Evolutionary conservation across 257 asterid genomes (phyloP), one percentile per base, ranked within the genome.

Genomic region (Handroanthus guayacan): DNA sequence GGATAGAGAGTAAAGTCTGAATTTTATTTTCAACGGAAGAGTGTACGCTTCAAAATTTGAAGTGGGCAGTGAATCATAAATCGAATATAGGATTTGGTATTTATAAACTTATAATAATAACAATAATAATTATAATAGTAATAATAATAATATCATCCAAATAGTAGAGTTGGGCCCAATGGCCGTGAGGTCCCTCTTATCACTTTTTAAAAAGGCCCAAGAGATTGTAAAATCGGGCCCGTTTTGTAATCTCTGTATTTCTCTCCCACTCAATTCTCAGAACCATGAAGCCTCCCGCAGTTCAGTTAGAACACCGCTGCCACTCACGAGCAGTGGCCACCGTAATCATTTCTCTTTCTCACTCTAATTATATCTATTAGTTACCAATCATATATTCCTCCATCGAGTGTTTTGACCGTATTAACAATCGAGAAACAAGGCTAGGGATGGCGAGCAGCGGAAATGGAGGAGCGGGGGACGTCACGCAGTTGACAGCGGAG

Each of bases 401-500:
- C 57, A 47, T 37, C 6, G 71, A 58, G 18, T 60, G 14, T 74
- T 62, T 56, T 51, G 44, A 55, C 66, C 66, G 9, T 1, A 64
- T 18, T 14, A 18, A 11, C 34, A 52, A 38, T 14, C 62, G 57
- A 39, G 45, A 13, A 55, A 16, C 64, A 16, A 71, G 12, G 20
- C 11, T 5, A 41, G 76, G 47, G 58, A 72, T 72, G 77, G 77
- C 17, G 71, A 74, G 62, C 62, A 16, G 31, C 63, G 70, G 39
- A 2, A 62, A 62, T 47, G 78, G 78, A 34, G 71, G 63, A 17
- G 55, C 64, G 48, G 77, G 50, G 47, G 76, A 74, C 1, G 71
- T n/a, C 34, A 17, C 43, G 47, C 62, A 58, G 9, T 47, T 74
- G 71, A 41, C 80, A 66, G 74, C 65, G n/a, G 80, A 86, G 84